Evolutionary conservation across 192 early-diverging fungal species (phyloP).

Genomic region (Coemansia javaensis): DNA sequence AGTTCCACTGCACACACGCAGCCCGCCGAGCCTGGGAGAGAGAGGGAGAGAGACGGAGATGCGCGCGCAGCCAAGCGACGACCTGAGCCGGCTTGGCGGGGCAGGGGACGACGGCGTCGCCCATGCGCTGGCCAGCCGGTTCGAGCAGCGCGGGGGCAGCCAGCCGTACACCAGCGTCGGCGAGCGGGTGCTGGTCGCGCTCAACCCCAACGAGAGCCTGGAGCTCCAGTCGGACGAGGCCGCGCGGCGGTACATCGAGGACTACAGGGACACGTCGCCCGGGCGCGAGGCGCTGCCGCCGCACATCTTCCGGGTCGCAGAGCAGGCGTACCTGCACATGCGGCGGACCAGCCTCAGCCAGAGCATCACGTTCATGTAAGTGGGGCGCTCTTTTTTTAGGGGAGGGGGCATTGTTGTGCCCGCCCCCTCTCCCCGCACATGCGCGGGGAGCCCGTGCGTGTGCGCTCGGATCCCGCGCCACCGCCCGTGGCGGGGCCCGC

Average conservation of each 20-base stretch:
- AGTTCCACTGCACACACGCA: no score
- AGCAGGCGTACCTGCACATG: slow-evolving; percentile 69
- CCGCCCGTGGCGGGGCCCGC: background rate
- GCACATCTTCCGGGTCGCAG: slow-evolving; percentile 68
- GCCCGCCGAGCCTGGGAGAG: no score
- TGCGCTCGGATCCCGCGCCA: no score
- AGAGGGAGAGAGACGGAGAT: no score
- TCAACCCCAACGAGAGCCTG: slow-evolving; percentile 60
- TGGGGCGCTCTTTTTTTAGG: background rate
- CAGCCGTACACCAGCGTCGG: slow-evolving; percentile 67
- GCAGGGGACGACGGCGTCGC: slow-evolving; percentile 39
- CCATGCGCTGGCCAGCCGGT: slow-evolving; percentile 39
- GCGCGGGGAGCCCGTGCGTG: no score
- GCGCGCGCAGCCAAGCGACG: slow-evolving; percentile 26
- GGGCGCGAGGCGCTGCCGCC: slow-evolving; percentile 50
- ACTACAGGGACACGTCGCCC: slow-evolving; percentile 60
- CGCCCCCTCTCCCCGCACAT: no score
- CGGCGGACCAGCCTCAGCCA: slow-evolving; percentile 68
- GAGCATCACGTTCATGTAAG: slow-evolving; percentile 56
- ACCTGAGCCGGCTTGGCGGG: slow-evolving; percentile 41
- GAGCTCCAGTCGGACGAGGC: slow-evolving; percentile 55
- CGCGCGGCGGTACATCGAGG: slow-evolving; percentile 69
- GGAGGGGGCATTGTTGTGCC: no score
- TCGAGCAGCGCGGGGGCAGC: slow-evolving; percentile 39
- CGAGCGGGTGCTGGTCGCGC: slow-evolving; percentile 60